Percentiles rank a stretch among this genome's conserved stretches.
Evolutionary conservation across 176 grass and related monocot species (phyloP).

Genomic region (Oryza brachyantha): DNA sequence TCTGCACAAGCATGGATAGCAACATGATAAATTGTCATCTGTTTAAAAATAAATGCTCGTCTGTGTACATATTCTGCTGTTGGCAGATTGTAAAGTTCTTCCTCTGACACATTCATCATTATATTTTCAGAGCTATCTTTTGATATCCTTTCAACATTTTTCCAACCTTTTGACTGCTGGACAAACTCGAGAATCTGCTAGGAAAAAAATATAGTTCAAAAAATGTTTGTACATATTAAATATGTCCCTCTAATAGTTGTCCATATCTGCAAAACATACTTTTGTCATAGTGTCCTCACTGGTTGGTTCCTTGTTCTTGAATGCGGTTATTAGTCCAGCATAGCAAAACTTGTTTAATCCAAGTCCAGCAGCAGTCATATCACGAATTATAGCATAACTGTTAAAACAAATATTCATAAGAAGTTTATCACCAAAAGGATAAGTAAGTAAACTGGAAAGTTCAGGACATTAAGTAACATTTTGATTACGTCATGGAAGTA

Average conservation of each 20-base stretch:
- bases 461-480: neutral
- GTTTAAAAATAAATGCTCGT: slow-evolving; percentile 61
- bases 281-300: slow-evolving; percentile 63
- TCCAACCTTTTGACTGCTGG: slow-evolving; percentile 94
- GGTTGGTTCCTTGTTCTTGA: slow-evolving; percentile 84
- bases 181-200: slow-evolving; percentile 91
- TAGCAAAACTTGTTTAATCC: slow-evolving; percentile 93
- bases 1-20: slow-evolving; percentile 94
- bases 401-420: too few species aligned
- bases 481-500: neutral
- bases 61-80: slow-evolving; percentile 85
- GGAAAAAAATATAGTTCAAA: slow-evolving; percentile 21
- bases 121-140: slow-evolving; percentile 85
- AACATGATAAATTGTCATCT: slow-evolving; percentile 86
- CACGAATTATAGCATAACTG: slow-evolving; percentile 88
- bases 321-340: slow-evolving; percentile 93
- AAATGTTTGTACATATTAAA: slow-evolving; percentile 1
- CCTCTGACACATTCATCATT: slow-evolving; percentile 98
- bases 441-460: slow-evolving; percentile 10
- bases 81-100: slow-evolving; percentile 94
- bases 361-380: slow-evolving; percentile 97
- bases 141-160: slow-evolving; percentile 62
- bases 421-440: too few species aligned
- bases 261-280: slow-evolving; percentile 37
- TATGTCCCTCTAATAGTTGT: slow-evolving; percentile 12